Evolutionary conservation across 306 rosid species (phyloP), one percentile per base, ranked within the genome.

Genomic region (Malus orientalis): DNA sequence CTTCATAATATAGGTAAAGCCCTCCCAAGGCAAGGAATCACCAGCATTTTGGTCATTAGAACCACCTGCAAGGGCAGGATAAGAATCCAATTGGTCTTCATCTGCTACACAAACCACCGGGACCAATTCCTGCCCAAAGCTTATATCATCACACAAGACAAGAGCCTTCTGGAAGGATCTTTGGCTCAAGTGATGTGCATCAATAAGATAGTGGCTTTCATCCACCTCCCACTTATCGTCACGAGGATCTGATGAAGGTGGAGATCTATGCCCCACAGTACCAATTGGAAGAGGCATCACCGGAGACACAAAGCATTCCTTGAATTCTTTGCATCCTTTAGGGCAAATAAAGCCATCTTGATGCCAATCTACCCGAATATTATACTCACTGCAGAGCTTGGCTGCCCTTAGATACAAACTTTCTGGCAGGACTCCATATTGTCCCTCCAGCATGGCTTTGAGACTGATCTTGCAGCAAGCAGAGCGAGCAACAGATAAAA

Each of bases 401-500:
- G 96, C 97, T 74, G 98, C 98, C 88, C 89, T 92, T 67, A 92
- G 87, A 86, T 90, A 90, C 82, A 92, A 74, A 76, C 77, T 87
- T 76, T 95, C 87, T 57, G 98, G 97, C 54, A 95, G 77, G 62
- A 82, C 67, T 79, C 96, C 97, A 84, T 84, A 92, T 76, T 89
- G 88, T 83, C 82, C 91, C 84, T 89, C 93, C 68, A 95, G 79
- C 27, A 87, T 79, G 36, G 87, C 88, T 82, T 73, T 81, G 57
- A 95, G 91, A 87, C 85, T 81, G 81, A 88, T 81, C 84, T 83
- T 92, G 85, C 98, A 95, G 84, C 98, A 95, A 77, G 96, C 86
- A 75, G 91, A 79, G 36, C 84, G 91, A 84, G 96, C 93, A 74
- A 85, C 80, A 49, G 95, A 84, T 82, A 95, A 77, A 64, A 95